Evolutionary conservation across 1,284 basidiomycete genomes (phyloP), one percentile per base, ranked within the genome.

Genomic region (Trichosporon sp.): DNA sequence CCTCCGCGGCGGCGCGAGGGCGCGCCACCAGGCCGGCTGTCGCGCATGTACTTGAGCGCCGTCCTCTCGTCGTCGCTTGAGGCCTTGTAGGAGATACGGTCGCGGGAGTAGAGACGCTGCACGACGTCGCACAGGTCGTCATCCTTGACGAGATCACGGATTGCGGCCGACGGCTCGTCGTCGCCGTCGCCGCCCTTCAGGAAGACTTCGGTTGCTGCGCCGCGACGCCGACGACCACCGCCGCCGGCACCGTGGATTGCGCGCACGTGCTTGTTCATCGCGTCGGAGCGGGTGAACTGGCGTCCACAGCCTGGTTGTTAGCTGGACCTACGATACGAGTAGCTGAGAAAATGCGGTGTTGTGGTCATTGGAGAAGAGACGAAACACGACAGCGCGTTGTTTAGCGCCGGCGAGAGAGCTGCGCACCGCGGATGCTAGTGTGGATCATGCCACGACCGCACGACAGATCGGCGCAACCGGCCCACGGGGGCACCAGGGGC

Each of bases 271-370:
- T 82, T 82, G 70, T 75, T 97, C 76, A 99, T 89, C 82, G 98
- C 96, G 86, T 99, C 96, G 21, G 93, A 96, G 73, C 96, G 90
- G 37, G 93, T 96, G 85, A 99, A 99, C 21, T 93, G 91, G 81
- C 97, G 97, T 83, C 94, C 94, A 88, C 96, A 99, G 46, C 90
- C 90, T 35, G 92, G 31, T 14, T n/a, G 59, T 63, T 32, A 63
- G 59, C 21, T 40, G n/a, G n/a, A n/a, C n/a, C n/a, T n/a, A n/a
- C n/a, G n/a, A n/a, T n/a, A n/a, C n/a, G 11, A 14, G 26, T 8
- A 59, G 54, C 11, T 59, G 38, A 40, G 5, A 40, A 10, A 40
- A 40, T 40, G 38, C 5, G 38, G 38, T 6, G 38, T 40, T 40
- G 38, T n/a, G n/a, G n/a, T n/a, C n/a, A n/a, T n/a, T n/a, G 2